Percentiles rank a stretch among this genome's conserved stretches.
These are phyloP conservation scores for Periconia sp. DNA, from an alignment of 2,329 filamentous ascomycete genomes.

Conservation along the genomic window DNA sequence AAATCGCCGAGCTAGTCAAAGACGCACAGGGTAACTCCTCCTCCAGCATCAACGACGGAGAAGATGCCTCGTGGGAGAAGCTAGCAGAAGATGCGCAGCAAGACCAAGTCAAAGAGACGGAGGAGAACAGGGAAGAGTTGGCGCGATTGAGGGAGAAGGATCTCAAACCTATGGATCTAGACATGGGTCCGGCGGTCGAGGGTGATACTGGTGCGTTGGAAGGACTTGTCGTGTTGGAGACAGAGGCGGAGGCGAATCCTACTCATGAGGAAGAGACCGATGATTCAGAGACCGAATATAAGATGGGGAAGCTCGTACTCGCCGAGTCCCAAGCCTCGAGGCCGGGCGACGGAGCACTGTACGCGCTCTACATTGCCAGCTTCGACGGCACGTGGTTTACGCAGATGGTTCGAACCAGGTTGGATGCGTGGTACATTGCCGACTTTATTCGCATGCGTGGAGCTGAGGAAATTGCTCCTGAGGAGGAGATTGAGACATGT, in stretches of 20 bases:
- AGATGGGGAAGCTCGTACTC: neutral
- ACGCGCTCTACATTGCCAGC: constrained; percentile 15
- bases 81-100: neutral
- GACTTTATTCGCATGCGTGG: constrained; percentile 11
- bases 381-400: constrained; percentile 7
- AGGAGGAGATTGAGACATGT: constrained; percentile 11
- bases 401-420: constrained; percentile 4
- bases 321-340: neutral
- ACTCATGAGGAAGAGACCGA: neutral
- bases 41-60: neutral
- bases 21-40: constrained; percentile 13
- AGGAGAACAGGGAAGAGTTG: constrained; percentile 11
- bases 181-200: constrained; percentile 16
- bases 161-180: constrained; percentile 26
- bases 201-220: no score
- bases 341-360: neutral
- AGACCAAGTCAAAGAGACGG: neutral
- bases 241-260: constrained; percentile 7
- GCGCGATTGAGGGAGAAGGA: constrained; percentile 25
- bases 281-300: neutral
- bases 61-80: neutral
- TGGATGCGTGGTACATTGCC: constrained; percentile 1
- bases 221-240: constrained; percentile 18
- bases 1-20: constrained; percentile 22
- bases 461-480: constrained; percentile 9